These are phyloP conservation scores for Pythium grandisporangium DNA, from an alignment of 352 stramenopile species.

Conservation along the genomic window DNA sequence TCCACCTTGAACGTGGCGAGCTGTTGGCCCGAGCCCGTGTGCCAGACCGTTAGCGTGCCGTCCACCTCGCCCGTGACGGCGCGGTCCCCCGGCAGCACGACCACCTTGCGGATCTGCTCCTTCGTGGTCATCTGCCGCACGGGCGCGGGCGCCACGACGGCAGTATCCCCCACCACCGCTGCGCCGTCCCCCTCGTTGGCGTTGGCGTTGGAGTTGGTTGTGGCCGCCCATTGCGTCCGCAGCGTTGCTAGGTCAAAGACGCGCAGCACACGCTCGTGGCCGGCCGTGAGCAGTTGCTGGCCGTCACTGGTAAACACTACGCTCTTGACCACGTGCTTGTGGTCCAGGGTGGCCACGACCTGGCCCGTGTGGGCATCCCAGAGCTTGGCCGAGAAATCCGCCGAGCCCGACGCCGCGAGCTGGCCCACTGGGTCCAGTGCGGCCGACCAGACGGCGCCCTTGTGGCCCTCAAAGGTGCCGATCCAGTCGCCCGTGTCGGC, in stretches of 20 bases:
- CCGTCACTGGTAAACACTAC: conserved; percentile 90
- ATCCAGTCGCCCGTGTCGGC: conserved; percentile 92
- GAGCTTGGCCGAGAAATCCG: conserved; percentile 94
- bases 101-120: conserved; percentile 76
- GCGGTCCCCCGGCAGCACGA: conserved; percentile 37
- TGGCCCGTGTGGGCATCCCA: conserved; percentile 96
- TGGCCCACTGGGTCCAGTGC: conserved; percentile 80
- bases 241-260: conserved; percentile 82
- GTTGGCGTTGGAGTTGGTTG: too few relatives aligned
- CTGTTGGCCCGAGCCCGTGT: conserved; percentile 38
- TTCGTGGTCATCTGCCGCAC: conserved; percentile 44
- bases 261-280: conserved; percentile 92
- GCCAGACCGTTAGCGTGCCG: conserved; percentile 61
- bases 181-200: conserved; percentile 39
- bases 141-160: conserved; percentile 33
- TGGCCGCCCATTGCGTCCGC: conserved; percentile 65
- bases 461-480: conserved; percentile 96
- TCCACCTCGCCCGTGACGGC: conserved; percentile 70
- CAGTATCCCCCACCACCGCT: conserved; percentile 52
- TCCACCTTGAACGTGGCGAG: conserved; percentile 51
- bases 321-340: conserved; percentile 97
- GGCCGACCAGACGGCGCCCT: conserved; percentile 90
- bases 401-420: conserved; percentile 86
- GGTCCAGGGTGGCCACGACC: conserved; percentile 88
- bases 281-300: conserved; percentile 83